Evolutionary conservation across 352 stramenopile genomes (phyloP).

Genomic region (Phytophthora macrochlamydospora): DNA sequence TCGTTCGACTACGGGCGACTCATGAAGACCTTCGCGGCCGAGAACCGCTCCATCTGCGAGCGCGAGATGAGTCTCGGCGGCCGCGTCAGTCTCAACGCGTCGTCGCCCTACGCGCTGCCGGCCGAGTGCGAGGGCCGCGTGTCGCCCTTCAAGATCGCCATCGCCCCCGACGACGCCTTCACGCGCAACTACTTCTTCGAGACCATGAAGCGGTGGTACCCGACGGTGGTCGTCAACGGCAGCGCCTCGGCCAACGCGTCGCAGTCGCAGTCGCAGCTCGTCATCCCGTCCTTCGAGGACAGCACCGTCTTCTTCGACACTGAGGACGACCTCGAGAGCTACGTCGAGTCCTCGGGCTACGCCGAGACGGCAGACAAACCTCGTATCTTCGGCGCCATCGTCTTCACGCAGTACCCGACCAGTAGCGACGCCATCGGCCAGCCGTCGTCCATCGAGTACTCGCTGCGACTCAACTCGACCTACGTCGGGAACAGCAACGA

Average conservation of each 20-base stretch:
- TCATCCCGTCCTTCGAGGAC: slow-evolving; percentile 43
- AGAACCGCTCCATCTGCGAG: slow-evolving; percentile 32
- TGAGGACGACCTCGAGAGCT: slow-evolving; percentile 37
- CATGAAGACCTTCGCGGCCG: slow-evolving; percentile 39
- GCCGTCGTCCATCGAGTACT: slow-evolving; percentile 36
- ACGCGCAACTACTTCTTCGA: slow-evolving; percentile 48
- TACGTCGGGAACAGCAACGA: slow-evolving; percentile 18
- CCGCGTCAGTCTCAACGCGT: slow-evolving; percentile 33
- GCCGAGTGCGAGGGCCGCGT: slow-evolving; percentile 46
- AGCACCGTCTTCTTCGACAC: slow-evolving; percentile 45
- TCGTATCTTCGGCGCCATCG: slow-evolving; percentile 52
- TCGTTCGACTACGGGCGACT: slow-evolving; percentile 31
- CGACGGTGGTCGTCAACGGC: slow-evolving; percentile 29
- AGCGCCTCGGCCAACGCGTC: slow-evolving; percentile 2
- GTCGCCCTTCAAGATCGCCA: slow-evolving; percentile 55
- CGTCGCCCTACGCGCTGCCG: slow-evolving; percentile 25
- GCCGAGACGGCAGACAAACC: slow-evolving; percentile 29
- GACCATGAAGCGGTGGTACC: slow-evolving; percentile 47
- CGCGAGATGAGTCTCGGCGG: slow-evolving; percentile 18
- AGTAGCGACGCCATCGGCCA: slow-evolving; percentile 27
- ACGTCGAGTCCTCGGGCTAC: slow-evolving; percentile 40
- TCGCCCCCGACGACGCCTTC: slow-evolving; percentile 44
- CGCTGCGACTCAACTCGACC: slow-evolving; percentile 41
- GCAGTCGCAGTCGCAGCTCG: slow-evolving; percentile 7
- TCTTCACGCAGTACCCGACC: slow-evolving; percentile 38